Evolutionary conservation across 192 early-diverging fungal genomes (phyloP).

Genomic region (Coemansia sp.): DNA sequence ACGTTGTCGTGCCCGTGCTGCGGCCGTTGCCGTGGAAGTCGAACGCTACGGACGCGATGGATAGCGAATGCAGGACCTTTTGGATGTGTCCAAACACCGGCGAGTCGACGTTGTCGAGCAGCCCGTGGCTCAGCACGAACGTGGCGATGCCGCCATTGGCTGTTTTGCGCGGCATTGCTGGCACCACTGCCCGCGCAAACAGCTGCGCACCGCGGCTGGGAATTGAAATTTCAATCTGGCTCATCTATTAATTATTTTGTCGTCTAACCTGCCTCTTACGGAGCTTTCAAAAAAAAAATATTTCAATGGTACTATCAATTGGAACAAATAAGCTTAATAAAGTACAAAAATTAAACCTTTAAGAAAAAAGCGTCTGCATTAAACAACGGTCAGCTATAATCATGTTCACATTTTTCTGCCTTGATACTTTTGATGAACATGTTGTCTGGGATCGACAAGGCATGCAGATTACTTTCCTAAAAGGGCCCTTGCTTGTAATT

Average conservation of each 20-base stretch:
- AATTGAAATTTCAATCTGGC: slow-evolving; percentile 11
- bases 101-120: slow-evolving; percentile 50
- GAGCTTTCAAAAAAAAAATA: too few species aligned
- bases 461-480: too few species aligned
- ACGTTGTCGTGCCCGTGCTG: slow-evolving; percentile 54
- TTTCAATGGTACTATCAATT: too few species aligned
- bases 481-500: too few species aligned
- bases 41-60: slow-evolving; percentile 42
- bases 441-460: too few species aligned
- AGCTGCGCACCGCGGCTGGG: neutral
- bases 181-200: slow-evolving; percentile 18
- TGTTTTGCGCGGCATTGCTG: neutral
- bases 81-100: slow-evolving; percentile 30
- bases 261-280: too few species aligned
- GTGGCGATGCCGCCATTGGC: slow-evolving; percentile 3
- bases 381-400: too few species aligned
- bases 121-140: slow-evolving; percentile 56
- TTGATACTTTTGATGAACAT: too few species aligned
- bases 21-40: slow-evolving; percentile 61
- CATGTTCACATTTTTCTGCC: too few species aligned
- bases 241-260: slow-evolving; percentile 1
- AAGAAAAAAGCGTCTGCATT: too few species aligned
- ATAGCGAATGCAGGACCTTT: neutral
- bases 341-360: too few species aligned
- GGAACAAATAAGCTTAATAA: too few species aligned